Evolutionary conservation across 306 rosid species (phyloP).

Genomic region (Aeschynomene evenia): DNA sequence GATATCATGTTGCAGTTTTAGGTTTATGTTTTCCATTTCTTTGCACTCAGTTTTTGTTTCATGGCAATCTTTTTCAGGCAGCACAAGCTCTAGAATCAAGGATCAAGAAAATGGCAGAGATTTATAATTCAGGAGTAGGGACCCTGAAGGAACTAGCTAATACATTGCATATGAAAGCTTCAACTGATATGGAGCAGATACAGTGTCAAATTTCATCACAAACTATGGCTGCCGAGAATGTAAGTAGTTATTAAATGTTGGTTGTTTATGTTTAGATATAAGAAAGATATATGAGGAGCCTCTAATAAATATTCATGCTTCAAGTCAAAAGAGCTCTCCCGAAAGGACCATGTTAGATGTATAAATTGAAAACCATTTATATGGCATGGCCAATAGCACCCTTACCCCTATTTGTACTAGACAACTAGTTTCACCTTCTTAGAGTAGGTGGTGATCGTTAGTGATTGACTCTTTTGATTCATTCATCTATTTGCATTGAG

Average conservation of each 20-base stretch:
- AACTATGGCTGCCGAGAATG: slow-evolving; percentile 60
- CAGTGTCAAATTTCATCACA: slow-evolving; percentile 54
- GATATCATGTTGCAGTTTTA: not conserved
- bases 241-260: slow-evolving; percentile 27
- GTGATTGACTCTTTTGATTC: too few species aligned
- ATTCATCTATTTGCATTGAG: too few species aligned
- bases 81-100: slow-evolving; percentile 64
- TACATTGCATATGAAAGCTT: slow-evolving; percentile 63
- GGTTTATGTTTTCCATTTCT: not conserved
- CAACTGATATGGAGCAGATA: slow-evolving; percentile 68
- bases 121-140: slow-evolving; percentile 63
- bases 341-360: too few species aligned
- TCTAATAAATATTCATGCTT: not conserved
- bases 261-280: not conserved
- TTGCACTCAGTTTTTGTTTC: slow-evolving; percentile 21
- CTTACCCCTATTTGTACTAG: too few species aligned
- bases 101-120: slow-evolving; percentile 65
- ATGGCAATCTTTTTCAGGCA: slow-evolving; percentile 48
- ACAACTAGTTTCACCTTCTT: too few species aligned
- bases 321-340: too few species aligned
- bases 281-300: too few species aligned
- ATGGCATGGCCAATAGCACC: too few species aligned
- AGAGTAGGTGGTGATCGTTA: not conserved
- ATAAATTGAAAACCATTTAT: too few species aligned
- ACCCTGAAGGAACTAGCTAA: slow-evolving; percentile 59